These are phyloP conservation scores for Populus deltoides DNA, from an alignment of 345 rosid genomes.

Conservation along the genomic window DNA sequence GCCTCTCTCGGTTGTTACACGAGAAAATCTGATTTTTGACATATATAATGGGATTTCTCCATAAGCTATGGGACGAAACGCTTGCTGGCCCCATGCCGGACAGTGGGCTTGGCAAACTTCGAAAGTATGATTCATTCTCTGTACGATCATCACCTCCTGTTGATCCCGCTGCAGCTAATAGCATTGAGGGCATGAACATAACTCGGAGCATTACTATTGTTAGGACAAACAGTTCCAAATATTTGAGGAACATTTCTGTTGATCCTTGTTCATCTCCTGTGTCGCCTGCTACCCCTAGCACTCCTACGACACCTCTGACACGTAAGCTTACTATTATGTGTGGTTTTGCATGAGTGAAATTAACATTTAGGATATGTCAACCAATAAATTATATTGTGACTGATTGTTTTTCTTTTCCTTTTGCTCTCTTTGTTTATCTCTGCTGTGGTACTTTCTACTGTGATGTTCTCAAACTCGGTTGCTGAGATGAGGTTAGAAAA, in stretches of 20 bases:
- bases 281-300: constrained; percentile 40
- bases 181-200: constrained; percentile 10
- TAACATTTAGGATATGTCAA: too few relatives aligned
- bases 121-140: constrained; percentile 52
- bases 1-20: constrained; percentile 45
- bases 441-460: too few relatives aligned
- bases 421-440: too few relatives aligned
- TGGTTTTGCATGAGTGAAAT: neutral
- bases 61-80: constrained; percentile 93
- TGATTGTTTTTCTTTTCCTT: neutral
- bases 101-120: constrained; percentile 54
- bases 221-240: constrained; percentile 24
- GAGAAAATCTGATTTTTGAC: constrained; percentile 8
- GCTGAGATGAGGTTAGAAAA: too few relatives aligned
- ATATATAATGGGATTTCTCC: constrained; percentile 59
- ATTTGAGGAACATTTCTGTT: constrained; percentile 30
- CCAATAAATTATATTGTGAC: too few relatives aligned
- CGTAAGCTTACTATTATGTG: neutral
- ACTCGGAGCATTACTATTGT: constrained; percentile 65
- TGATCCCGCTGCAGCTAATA: neutral
- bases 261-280: constrained; percentile 37
- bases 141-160: constrained; percentile 27
- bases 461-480: too few relatives aligned
- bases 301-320: constrained; percentile 43
- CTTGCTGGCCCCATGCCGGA: constrained; percentile 89